Evolutionary conservation across 139 green algal genomes (phyloP).

Genomic region (Micromonas pusilla): DNA sequence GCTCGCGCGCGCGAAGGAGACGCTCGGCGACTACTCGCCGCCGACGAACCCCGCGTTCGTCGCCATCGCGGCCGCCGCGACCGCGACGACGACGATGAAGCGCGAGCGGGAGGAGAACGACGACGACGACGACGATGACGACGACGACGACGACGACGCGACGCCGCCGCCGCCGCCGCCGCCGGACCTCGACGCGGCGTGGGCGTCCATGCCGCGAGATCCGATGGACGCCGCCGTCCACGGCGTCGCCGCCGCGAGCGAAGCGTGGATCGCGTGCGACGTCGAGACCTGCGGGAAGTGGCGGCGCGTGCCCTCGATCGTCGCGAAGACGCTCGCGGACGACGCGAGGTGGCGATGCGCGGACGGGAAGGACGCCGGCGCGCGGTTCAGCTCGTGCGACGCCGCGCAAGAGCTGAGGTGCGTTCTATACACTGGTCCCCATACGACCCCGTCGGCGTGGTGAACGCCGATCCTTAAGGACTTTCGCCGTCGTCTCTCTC

Average conservation of each 20-base stretch:
- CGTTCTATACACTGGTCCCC: no score
- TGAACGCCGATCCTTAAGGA: no score
- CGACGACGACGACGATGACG: neutral
- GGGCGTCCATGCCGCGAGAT: neutral
- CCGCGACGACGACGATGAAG: neutral
- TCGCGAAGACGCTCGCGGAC: neutral
- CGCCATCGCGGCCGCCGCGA: neutral
- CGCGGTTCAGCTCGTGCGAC: neutral
- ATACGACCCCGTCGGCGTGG: neutral
- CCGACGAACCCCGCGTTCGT: neutral
- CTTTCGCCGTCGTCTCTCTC: no score
- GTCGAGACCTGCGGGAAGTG: slow-evolving; percentile 1
- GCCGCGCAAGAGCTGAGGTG: neutral
- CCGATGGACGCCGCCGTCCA: neutral
- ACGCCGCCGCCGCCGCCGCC: neutral
- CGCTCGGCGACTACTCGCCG: no score
- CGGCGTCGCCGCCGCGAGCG: neutral
- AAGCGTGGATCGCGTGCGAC: slow-evolving; percentile 6
- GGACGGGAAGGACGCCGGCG: neutral
- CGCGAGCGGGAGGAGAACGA: neutral
- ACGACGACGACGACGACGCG: neutral
- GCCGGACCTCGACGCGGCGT: slow-evolving; percentile 1
- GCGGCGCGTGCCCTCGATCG: neutral
- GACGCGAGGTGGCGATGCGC: neutral
- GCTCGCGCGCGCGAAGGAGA: neutral